Evolutionary conservation across 2,329 filamentous ascomycete genomes (phyloP), one percentile per base, ranked within the genome.

Genomic region (Colletotrichum sublineola): DNA sequence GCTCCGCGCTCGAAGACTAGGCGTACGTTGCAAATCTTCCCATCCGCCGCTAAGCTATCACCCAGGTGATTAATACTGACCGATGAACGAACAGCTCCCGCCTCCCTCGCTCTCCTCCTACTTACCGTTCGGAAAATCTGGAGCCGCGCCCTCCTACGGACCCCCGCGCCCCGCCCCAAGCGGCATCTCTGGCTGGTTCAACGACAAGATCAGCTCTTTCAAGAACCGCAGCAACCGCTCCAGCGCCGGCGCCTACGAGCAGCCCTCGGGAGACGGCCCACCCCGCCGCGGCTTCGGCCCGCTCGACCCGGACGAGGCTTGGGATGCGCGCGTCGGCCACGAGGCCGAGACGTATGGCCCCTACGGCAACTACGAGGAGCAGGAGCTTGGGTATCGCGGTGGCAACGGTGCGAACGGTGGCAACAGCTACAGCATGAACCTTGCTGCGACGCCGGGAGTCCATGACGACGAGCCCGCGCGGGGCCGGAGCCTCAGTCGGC

Each of bases 261-360:
- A 86, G 77, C 83, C 87, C 6, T 79, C 83, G 8, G 80, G 81
- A 55, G 78, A 77, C 29, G 74, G 81, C 44, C 83, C 83, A 57
- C 83, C 84, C 67, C 85, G 86, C 67, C 82, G 88, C 66, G 90
- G 90, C 31, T 91, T 93, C 80, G 90, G 91, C 1, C 86, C 90
- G 5, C 87, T 94, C 57, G 94, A 96, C 78, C 93, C 93, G 1
- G 94, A 97, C 79, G 93, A 95, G 78, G 93, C 94, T 2, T 97
- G 94, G 94, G 94, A 96, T 82, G 83, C 93, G 74, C 86, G 93
- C 72, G 93, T 97, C 5, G 93, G 93, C 70, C 87, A 90, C 76
- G 93, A 95, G 80, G 89, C 91, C 24, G 91, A 92, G 78, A 83
- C 82, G 15, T 91, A 91, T 79, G 89, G 88, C 2, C 83, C 84